These are phyloP conservation scores for Backusella mclennaniae DNA, from an alignment of 192 early-diverging fungal genomes.

Conservation along the genomic window DNA sequence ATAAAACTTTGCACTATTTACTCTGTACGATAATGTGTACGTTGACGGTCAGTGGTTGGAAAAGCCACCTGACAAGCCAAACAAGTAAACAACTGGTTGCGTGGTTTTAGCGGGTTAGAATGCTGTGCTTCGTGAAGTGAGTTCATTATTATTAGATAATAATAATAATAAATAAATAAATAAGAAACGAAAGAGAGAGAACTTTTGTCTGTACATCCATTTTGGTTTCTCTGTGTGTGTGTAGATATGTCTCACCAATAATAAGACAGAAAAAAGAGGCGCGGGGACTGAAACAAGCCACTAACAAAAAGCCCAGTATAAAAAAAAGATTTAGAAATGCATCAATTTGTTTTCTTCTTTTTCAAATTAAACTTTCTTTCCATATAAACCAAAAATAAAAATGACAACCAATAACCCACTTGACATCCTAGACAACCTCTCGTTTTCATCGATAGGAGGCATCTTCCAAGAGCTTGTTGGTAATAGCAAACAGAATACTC, in stretches of 20 bases:
- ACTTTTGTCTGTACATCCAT: not conserved
- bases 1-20: not conserved
- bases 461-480: conserved; percentile 10
- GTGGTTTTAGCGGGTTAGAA: conserved; percentile 14
- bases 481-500: not conserved
- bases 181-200: not conserved
- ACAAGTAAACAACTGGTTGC: conserved; percentile 67
- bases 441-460: not conserved
- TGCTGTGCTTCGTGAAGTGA: not conserved
- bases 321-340: not conserved
- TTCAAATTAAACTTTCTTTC: not conserved
- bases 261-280: not conserved
- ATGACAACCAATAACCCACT: not conserved
- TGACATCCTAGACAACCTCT: not conserved
- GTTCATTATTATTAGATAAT: not conserved
- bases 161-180: not conserved
- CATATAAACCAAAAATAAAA: not conserved
- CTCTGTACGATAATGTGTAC: conserved; percentile 92
- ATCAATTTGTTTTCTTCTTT: not conserved
- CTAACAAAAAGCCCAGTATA: not conserved
- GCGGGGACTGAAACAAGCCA: conserved; percentile 3
- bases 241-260: no score
- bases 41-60: conserved; percentile 84
- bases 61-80: conserved; percentile 95
- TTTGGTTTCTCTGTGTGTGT: no score